Evolutionary conservation across 768 basidiomycete species (phyloP).

Genomic region (Boletus patriciae): DNA sequence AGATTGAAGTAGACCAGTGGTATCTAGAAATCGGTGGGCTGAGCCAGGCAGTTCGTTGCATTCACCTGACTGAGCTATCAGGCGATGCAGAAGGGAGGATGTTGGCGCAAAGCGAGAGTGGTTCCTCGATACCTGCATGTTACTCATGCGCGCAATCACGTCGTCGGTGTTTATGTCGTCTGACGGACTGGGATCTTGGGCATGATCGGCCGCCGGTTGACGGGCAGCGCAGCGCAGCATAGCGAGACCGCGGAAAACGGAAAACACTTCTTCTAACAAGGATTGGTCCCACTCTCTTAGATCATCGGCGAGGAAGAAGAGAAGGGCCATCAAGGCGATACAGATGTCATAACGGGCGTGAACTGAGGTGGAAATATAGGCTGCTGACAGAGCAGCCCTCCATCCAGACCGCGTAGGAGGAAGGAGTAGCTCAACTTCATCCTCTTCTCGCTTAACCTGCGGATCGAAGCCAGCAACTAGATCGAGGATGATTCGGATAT

Average conservation of each 20-base stretch:
- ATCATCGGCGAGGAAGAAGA: constrained; percentile 71
- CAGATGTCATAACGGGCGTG: constrained; percentile 76
- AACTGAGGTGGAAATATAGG: constrained; percentile 61
- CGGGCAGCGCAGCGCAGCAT: constrained; percentile 62
- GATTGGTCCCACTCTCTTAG: constrained; percentile 63
- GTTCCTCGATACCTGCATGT: constrained; percentile 67
- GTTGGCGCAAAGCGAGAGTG: constrained; percentile 49
- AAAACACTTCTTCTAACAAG: constrained; percentile 70
- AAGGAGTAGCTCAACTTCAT: constrained; percentile 57
- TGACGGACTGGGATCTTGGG: constrained; percentile 32
- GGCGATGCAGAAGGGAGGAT: constrained; percentile 61
- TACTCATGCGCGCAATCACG: constrained; percentile 59
- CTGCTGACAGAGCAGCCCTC: constrained; percentile 58
- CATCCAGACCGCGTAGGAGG: constrained; percentile 60
- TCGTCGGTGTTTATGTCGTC: constrained; percentile 56
- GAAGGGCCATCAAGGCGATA: constrained; percentile 59
- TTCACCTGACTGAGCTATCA: constrained; percentile 54
- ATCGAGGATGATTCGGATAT: constrained; percentile 59
- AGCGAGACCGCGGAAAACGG: constrained; percentile 74
- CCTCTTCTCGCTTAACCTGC: constrained; percentile 73
- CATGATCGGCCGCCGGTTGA: constrained; percentile 51
- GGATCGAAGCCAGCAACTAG: constrained; percentile 70
- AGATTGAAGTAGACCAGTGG: constrained; percentile 64
- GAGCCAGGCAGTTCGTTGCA: constrained; percentile 53
- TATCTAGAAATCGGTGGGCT: constrained; percentile 70